Conservation (phyloP, 768 basidiomycete species). For the Termitomyces sp. region DNA sequence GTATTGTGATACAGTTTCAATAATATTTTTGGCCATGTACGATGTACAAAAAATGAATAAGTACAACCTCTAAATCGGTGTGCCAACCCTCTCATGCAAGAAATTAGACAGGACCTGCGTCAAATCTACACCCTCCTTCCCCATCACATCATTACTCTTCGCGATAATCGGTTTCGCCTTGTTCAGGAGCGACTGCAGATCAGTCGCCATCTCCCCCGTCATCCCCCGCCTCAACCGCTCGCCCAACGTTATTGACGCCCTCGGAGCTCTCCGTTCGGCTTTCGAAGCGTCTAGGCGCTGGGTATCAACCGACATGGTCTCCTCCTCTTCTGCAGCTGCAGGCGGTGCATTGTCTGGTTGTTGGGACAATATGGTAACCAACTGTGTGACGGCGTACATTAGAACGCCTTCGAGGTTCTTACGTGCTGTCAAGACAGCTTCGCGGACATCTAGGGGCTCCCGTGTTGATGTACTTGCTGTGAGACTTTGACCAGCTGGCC, state of each 20-base stretch:
- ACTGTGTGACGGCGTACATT: slow-evolving; percentile 72
- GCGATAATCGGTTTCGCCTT: slow-evolving; percentile 64
- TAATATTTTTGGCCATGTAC: background rate
- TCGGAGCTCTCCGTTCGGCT: slow-evolving; percentile 35
- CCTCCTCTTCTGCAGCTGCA: slow-evolving; percentile 36
- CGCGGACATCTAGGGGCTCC: slow-evolving; percentile 49
- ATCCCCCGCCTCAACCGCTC: slow-evolving; percentile 71
- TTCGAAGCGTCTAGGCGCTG: slow-evolving; percentile 23
- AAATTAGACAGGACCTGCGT: slow-evolving; percentile 61
- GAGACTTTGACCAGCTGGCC: slow-evolving; percentile 57
- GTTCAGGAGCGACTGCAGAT: slow-evolving; percentile 63
- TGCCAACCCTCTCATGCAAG: slow-evolving; percentile 58
- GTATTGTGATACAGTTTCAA: background rate
- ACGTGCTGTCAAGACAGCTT: slow-evolving; percentile 55
- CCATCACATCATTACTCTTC: slow-evolving; percentile 53
- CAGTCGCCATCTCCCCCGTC: slow-evolving; percentile 77
- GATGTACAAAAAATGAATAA: background rate
- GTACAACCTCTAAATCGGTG: slow-evolving; percentile 13
- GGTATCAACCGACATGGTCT: slow-evolving; percentile 40
- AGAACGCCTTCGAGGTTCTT: slow-evolving; percentile 67
- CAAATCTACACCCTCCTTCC: slow-evolving; percentile 51
- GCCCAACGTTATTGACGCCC: slow-evolving; percentile 53
- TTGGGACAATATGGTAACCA: slow-evolving; percentile 76
- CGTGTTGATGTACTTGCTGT: slow-evolving; percentile 30
- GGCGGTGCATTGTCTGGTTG: slow-evolving; percentile 57